Percentiles rank a stretch among this genome's conserved stretches.
Conservation (phyloP, 2,329 filamentous ascomycete species). For the Diaporthe sp. region DNA sequence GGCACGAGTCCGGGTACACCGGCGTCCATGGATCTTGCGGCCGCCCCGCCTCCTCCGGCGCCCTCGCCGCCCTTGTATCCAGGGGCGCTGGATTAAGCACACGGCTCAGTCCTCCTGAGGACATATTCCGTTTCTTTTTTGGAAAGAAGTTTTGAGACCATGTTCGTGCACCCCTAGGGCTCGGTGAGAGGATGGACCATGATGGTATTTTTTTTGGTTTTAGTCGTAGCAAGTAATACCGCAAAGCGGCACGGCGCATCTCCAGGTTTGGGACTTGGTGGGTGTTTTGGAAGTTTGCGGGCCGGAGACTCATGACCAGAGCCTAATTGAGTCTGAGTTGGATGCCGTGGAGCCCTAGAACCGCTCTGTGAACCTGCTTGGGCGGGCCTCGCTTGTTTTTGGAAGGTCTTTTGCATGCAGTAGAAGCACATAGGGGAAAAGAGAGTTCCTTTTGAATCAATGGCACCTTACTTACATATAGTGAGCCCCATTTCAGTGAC, state of each 20-base stretch:
- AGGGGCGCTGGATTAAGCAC: neutral
- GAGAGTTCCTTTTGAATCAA: neutral
- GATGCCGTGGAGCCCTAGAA: neutral
- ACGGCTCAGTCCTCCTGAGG: neutral
- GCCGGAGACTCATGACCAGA: neutral
- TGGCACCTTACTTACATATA: neutral
- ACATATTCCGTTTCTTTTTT: neutral
- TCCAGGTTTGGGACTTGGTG: too few species aligned
- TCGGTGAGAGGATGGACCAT: too few species aligned
- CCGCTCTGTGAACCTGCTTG: too few species aligned
- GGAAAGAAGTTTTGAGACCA: too few species aligned
- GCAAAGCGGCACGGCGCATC: too few species aligned
- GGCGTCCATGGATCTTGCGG: neutral
- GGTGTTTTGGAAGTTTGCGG: neutral
- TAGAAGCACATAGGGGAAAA: neutral
- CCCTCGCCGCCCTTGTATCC: too few species aligned
- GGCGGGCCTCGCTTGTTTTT: neutral
- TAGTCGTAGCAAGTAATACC: rapidly evolving
- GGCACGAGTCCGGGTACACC: neutral
- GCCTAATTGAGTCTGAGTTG: neutral
- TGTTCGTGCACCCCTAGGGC: too few species aligned
- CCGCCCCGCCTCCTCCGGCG: neutral
- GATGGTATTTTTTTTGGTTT: neutral
- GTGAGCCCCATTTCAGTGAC: neutral
- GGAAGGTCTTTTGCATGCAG: neutral